Conservation (phyloP, 1,284 basidiomycete genomes). For the Fomitopsis palustris region DNA sequence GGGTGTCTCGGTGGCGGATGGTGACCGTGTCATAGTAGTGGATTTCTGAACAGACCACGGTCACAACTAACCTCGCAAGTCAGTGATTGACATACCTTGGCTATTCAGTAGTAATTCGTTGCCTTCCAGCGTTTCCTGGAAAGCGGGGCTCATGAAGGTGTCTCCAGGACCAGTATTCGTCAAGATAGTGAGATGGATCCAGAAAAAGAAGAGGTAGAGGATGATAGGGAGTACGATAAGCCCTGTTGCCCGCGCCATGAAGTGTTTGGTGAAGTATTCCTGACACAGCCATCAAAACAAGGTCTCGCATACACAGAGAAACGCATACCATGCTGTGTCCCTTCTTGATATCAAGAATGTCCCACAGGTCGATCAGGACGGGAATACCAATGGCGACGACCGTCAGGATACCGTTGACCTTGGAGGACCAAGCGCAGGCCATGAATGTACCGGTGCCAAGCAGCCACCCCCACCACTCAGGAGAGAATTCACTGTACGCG, state of each 20-base stretch:
- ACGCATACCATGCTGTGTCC: slow-evolving; percentile 73
- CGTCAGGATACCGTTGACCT: slow-evolving; percentile 96
- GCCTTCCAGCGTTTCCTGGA: slow-evolving; percentile 93
- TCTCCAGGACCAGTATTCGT: slow-evolving; percentile 93
- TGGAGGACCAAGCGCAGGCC: slow-evolving; percentile 95
- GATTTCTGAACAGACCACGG: slow-evolving; percentile 73
- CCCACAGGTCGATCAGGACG: slow-evolving; percentile 94
- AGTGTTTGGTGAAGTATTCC: slow-evolving; percentile 91
- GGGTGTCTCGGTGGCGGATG: slow-evolving; percentile 89
- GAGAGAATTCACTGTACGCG: slow-evolving; percentile 72
- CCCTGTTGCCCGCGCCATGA: slow-evolving; percentile 82
- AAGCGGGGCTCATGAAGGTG: slow-evolving; percentile 95
- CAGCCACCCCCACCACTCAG: slow-evolving; percentile 96
- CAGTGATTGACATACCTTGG: slow-evolving; percentile 73
- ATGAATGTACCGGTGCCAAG: slow-evolving; percentile 88
- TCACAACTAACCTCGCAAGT: too few relatives aligned
- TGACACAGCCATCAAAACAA: slow-evolving; percentile 29
- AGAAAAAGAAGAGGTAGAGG: slow-evolving; percentile 96
- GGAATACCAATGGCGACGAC: slow-evolving; percentile 89
- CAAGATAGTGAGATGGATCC: slow-evolving; percentile 90
- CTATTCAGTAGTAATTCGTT: slow-evolving; percentile 91
- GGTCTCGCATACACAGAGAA: neutral
- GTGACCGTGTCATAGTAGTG: slow-evolving; percentile 90
- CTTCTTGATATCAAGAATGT: slow-evolving; percentile 84
- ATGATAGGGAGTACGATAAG: slow-evolving; percentile 86